phyloP scores from a whole-genome alignment of 306 rosid genomes.

The Trifolium repens region DNA sequence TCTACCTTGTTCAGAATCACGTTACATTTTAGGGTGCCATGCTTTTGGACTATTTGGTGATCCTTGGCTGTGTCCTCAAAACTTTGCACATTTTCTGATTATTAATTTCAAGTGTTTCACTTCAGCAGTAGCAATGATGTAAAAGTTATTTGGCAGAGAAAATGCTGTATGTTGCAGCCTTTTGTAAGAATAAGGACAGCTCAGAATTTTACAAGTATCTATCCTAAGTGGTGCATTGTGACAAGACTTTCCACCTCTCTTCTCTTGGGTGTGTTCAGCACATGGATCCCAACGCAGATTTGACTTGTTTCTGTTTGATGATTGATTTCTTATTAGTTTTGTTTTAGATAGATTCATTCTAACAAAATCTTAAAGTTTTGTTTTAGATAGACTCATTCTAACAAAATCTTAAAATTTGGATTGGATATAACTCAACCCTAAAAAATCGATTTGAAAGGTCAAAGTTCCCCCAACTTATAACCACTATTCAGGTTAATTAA shows the following conservation, averaged over 20 bases:
- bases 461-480: background rate
- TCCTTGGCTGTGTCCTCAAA: constrained; percentile 19
- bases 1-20: constrained; percentile 23
- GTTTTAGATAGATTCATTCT: constrained; percentile 1
- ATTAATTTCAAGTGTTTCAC: constrained; percentile 5
- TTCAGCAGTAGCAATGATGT: constrained; percentile 17
- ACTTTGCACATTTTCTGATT: constrained; percentile 21
- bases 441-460: background rate
- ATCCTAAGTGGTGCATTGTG: background rate
- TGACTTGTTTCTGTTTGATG: constrained; percentile 4
- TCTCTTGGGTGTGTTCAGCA: constrained; percentile 6
- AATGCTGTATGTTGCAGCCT: constrained; percentile 6
- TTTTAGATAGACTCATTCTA: constrained; percentile 1
- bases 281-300: constrained; percentile 21
- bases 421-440: background rate
- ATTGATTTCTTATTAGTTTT: constrained; percentile 13
- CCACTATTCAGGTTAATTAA: background rate
- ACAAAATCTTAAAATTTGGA: background rate
- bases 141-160: constrained; percentile 1
- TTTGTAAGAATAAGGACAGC: constrained; percentile 10
- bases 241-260: background rate
- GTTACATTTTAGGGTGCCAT: constrained; percentile 20
- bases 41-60: constrained; percentile 24
- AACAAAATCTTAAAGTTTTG: constrained; percentile 16
- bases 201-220: background rate